Conservation (phyloP, 148 eudicot species). For the Rheum nobile region DNA sequence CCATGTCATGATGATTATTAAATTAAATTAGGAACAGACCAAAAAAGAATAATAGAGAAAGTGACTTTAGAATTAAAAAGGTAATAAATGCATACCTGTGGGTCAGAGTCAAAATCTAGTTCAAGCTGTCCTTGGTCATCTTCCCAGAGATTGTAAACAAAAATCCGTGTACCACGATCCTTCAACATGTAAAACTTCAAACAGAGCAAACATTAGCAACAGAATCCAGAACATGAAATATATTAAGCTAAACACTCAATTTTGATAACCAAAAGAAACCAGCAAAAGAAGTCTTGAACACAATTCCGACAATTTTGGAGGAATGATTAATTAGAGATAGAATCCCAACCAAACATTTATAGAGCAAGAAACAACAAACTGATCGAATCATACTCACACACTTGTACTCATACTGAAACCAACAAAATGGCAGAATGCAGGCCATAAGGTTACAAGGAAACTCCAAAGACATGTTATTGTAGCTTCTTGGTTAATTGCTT, state of each 20-base stretch:
- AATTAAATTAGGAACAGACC: not conserved
- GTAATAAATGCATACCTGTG: slow-evolving; percentile 33
- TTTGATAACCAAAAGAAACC: not conserved
- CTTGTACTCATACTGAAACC: not conserved
- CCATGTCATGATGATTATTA: slow-evolving; percentile 7
- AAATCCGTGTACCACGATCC: slow-evolving; percentile 73
- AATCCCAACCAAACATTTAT: not conserved
- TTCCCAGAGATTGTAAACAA: slow-evolving; percentile 96
- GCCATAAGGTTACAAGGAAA: not conserved
- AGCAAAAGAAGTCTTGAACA: not conserved
- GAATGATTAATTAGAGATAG: not conserved
- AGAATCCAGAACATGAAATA: not conserved
- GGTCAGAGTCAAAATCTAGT: slow-evolving; percentile 77
- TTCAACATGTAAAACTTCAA: slow-evolving; percentile 62
- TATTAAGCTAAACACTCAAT: not conserved
- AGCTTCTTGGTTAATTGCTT: not conserved
- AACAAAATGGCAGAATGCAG: not conserved
- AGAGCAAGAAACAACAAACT: not conserved
- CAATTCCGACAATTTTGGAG: not conserved
- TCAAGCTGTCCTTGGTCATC: slow-evolving; percentile 78
- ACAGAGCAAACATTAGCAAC: not conserved
- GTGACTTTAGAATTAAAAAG: not conserved
- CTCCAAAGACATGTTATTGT: not conserved
- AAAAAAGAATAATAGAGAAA: not conserved
- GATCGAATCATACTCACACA: not conserved